Evolutionary conservation across 371 early-diverging fungal genomes (phyloP).

Genomic region (Umbelopsis sp.): DNA sequence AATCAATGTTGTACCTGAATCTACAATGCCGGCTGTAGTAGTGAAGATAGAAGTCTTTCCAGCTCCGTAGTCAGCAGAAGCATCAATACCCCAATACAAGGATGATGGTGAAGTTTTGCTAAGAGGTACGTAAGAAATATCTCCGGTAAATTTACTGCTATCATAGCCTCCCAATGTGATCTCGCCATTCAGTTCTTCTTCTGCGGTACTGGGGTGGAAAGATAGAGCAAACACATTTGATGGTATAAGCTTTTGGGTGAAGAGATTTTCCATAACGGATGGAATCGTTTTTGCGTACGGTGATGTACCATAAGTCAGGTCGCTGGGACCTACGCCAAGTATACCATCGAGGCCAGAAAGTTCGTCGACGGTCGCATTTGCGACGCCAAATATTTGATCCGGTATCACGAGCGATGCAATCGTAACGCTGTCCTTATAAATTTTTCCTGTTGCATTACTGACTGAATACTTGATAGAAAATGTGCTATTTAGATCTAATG

Average conservation of each 20-base stretch:
- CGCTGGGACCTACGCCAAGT: neutral
- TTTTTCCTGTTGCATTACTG: too few species aligned
- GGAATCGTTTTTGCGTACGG: neutral
- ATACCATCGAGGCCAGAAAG: neutral
- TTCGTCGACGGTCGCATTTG: too few species aligned
- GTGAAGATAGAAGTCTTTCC: neutral
- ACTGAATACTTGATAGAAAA: too few species aligned
- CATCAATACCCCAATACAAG: conserved; percentile 2
- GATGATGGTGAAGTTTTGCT: neutral
- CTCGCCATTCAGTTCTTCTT: conserved; percentile 8
- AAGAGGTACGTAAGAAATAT: conserved; percentile 18
- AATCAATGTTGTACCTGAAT: conserved; percentile 40
- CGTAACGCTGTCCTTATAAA: too few species aligned
- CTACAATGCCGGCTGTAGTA: conserved; percentile 37
- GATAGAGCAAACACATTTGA: conserved; percentile 7
- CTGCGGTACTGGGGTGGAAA: neutral
- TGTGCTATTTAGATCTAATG: too few species aligned
- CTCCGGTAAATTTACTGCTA: conserved; percentile 23
- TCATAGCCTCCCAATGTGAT: conserved; percentile 27
- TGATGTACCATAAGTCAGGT: conserved; percentile 2
- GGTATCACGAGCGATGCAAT: too few species aligned
- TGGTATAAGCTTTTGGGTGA: neutral
- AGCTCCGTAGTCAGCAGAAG: neutral
- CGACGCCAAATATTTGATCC: too few species aligned
- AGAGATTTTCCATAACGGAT: neutral